A percentile compares a stretch with the other conserved stretches of the same genome.
phyloP scores from a whole-genome alignment of 1,284 basidiomycete genomes.

The Puccinia sorghi region DNA sequence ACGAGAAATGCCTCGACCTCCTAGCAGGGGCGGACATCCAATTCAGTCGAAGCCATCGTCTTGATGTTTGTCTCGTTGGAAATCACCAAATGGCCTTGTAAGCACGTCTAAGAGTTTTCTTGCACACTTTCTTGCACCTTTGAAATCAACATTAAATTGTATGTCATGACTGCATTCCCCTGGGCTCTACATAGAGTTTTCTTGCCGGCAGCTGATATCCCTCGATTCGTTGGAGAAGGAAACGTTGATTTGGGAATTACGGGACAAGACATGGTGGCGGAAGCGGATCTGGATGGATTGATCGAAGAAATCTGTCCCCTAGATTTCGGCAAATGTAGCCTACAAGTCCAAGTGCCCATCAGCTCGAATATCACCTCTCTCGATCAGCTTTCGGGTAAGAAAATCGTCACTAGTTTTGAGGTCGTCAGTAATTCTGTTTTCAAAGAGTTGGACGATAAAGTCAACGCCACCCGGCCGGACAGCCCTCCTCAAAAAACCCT shows the following conservation, averaged over 20 bases:
- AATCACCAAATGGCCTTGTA: constrained; percentile 26
- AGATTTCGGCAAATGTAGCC: constrained; percentile 64
- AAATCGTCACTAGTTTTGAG: constrained; percentile 93
- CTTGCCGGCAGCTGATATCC: constrained; percentile 94
- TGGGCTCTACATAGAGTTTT: constrained; percentile 91
- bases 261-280: constrained; percentile 95
- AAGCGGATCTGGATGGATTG: constrained; percentile 74
- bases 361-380: constrained; percentile 69
- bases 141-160: not conserved
- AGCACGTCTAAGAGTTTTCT: not conserved
- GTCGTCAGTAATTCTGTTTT: constrained; percentile 82
- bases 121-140: not conserved
- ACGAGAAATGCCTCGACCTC: constrained; percentile 87
- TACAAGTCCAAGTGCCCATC: constrained; percentile 95
- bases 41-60: constrained; percentile 66
- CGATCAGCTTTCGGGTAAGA: constrained; percentile 81
- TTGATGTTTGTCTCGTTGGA: constrained; percentile 12
- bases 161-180: not conserved
- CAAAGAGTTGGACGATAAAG: constrained; percentile 52
- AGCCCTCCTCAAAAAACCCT: not conserved
- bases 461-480: not conserved
- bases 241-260: constrained; percentile 89
- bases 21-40: constrained; percentile 92
- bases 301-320: constrained; percentile 76
- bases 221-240: constrained; percentile 96